phyloP scores from a whole-genome alignment of 129 eudicot species.

The Scalesia atractyloides region DNA sequence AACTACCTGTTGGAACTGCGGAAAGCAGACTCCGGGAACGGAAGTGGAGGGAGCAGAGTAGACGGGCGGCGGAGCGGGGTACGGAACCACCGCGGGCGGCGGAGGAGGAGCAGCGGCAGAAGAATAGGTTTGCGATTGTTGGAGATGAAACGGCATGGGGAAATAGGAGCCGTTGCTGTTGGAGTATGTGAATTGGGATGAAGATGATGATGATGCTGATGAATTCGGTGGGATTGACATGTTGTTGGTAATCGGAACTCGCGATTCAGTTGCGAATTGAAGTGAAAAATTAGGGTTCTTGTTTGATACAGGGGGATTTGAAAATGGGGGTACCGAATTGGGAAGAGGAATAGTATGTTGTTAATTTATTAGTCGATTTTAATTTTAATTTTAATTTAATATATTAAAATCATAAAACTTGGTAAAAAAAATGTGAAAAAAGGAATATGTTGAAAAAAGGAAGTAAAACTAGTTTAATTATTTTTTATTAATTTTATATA shows the following conservation, averaged over 20 bases:
- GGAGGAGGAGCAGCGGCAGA: conserved; percentile 48
- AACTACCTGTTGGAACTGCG: conserved; percentile 78
- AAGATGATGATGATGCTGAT: conserved; percentile 49
- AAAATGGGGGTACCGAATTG: not conserved
- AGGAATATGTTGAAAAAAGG: too few relatives aligned
- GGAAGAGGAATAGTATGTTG: not conserved
- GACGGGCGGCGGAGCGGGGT: conserved; percentile 46
- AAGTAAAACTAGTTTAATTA: too few relatives aligned
- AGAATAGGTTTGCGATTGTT: conserved; percentile 57
- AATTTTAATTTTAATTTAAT: too few relatives aligned
- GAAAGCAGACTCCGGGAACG: conserved; percentile 53
- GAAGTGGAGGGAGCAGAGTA: conserved; percentile 52
- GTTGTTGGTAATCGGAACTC: not conserved
- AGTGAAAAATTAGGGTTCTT: conserved; percentile 28
- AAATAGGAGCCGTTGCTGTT: conserved; percentile 58
- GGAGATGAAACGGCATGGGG: conserved; percentile 90
- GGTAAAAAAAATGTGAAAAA: too few relatives aligned
- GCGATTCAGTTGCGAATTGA: conserved; percentile 2
- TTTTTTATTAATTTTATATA: too few relatives aligned
- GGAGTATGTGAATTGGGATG: conserved; percentile 68
- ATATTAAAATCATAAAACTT: too few relatives aligned
- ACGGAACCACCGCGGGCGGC: conserved; percentile 34
- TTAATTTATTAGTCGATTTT: too few relatives aligned
- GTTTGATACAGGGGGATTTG: not conserved
- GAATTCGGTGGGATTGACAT: conserved; percentile 41